Base-by-base conservation (phyloP, 2,329 filamentous ascomycete genomes). In the Fusarium anthophilum region DNA sequence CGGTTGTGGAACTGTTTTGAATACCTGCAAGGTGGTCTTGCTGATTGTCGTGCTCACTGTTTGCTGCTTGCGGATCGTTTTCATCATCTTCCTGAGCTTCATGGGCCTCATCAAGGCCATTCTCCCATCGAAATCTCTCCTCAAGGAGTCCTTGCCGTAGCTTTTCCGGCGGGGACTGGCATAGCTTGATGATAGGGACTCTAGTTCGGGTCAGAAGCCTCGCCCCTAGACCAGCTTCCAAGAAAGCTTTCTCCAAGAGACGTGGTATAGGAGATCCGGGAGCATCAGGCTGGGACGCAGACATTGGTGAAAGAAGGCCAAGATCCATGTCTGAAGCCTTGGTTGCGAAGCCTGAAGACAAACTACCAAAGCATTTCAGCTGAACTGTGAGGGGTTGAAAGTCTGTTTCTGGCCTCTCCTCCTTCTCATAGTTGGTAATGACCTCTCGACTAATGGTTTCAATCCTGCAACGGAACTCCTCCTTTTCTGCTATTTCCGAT, bases 301-400 rank as follows among this genome's bases (percentile, higher is more conserved):
- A 92, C 55, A 87, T 82, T 8, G 89, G 89, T 3, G 93, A 92
- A 10, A 96, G 85, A 39, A 97, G 88, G 14, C 92, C 93, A 37
- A 98, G 88, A 81, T 98, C 95, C 92, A 98, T 94, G 78, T 98
- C 95, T 3, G 95, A 96, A n/a, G 91, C 90, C 77, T 93, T 93
- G 17, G 93, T 94, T 8, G 94, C 95, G 82, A 97, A 97, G 0
- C 95, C 95, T 18, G 94, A 95, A 26, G 90, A 89, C 53, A 97
- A 86, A 80, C 94, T 97, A 10, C 94, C 95, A 79, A 96, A 97
- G 77, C 92, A 94, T 76, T 90, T 90, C 20, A 97, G 85, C 60
- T 90, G 86, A n/a, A 96, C 88, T 58, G 88, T 88, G 15, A 84
- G 79, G 30, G 87, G 79, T 22, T 87, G 83, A 64, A 93, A 91